Evolutionary conservation across 2,329 filamentous ascomycete species (phyloP), one percentile per base, ranked within the genome.

Genomic region (Phialophora chinensis): DNA sequence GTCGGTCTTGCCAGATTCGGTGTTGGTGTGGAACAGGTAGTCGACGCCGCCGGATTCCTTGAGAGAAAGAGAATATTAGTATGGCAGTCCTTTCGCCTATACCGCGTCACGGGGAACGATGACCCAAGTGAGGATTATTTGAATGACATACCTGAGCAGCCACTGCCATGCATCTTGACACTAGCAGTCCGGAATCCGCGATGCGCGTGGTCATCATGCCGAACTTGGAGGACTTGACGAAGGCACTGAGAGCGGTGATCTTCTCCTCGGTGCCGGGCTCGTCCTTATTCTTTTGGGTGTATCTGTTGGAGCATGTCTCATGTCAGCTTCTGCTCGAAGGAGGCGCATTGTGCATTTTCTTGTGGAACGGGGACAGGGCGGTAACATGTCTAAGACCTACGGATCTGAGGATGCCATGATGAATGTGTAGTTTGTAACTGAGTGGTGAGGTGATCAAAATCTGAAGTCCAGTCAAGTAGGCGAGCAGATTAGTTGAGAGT

Each of bases 21-120:
- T 93, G 83, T 96, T 96, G 75, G 92, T 93, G 83, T 95, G 90
- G 85, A 96, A 96, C 78, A 96, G 86, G 64, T 95, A 86, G 77
- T 96, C 92, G 65, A 93, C 84, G 74, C 91, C 90, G 70, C 89
- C 89, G 68, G 85, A 83, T 79, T 96, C 92, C 91, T 94, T 53
- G n/a, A 8, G 49, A 7, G 20, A 52, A 8, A 52, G 3, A 27
- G 10, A 4, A 53, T 4, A n/a, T 44, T n/a, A 44, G 38, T n/a
- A 44, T 44, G 38, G 38, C 38, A 10, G 62, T 10, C 56, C 53
- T 56, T 57, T 60, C 6, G 17, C 17, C 17, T 8, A n/a, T n/a
- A 2, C 2, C 6, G 38, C 38, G 17, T 44, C 6, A 44, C 14
- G 1, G 5, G 17, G 17, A n/a, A 20, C 38, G 2, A 8, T 44